phyloP scores from a whole-genome alignment of 2,329 filamentous ascomycete species.

The Phialocephala sp. region DNA sequence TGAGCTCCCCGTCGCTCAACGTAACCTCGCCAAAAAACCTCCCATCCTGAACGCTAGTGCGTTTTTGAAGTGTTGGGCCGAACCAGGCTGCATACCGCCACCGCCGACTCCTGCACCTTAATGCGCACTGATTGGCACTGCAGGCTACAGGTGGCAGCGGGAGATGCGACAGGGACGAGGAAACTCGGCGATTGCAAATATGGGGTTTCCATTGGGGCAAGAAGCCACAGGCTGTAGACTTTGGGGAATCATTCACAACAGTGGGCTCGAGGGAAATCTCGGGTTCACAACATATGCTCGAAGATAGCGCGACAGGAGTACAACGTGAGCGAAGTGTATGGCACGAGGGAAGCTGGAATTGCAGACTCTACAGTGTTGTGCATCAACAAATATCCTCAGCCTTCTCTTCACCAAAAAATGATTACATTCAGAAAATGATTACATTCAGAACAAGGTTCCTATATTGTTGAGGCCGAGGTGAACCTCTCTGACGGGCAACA shows the following conservation, averaged over 20 bases:
- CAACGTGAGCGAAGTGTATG: neutral
- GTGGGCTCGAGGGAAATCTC: neutral
- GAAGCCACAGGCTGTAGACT: neutral
- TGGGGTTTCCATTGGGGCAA: conserved; percentile 1
- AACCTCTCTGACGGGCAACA: neutral
- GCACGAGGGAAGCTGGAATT: neutral
- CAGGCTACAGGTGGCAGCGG: neutral
- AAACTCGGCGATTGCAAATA: conserved; percentile 1
- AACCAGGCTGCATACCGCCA: conserved; percentile 20
- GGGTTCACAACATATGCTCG: neutral
- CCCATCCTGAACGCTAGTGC: conserved; percentile 15
- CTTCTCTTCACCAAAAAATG: conserved; percentile 6
- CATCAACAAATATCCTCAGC: conserved; percentile 7
- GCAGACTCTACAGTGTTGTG: neutral
- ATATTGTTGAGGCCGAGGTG: conserved; percentile 11
- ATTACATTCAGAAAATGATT: too few species aligned
- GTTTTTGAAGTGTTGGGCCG: conserved; percentile 27
- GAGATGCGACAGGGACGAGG: neutral
- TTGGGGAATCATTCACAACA: too few species aligned
- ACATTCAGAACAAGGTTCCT: neutral
- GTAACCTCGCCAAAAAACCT: conserved; percentile 28
- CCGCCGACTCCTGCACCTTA: conserved; percentile 4
- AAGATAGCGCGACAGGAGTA: neutral
- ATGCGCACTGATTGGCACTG: neutral
- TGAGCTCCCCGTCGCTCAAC: conserved; percentile 28